These are phyloP conservation scores for Pistacia atlantica DNA, from an alignment of 345 rosid genomes.

Conservation along the genomic window DNA sequence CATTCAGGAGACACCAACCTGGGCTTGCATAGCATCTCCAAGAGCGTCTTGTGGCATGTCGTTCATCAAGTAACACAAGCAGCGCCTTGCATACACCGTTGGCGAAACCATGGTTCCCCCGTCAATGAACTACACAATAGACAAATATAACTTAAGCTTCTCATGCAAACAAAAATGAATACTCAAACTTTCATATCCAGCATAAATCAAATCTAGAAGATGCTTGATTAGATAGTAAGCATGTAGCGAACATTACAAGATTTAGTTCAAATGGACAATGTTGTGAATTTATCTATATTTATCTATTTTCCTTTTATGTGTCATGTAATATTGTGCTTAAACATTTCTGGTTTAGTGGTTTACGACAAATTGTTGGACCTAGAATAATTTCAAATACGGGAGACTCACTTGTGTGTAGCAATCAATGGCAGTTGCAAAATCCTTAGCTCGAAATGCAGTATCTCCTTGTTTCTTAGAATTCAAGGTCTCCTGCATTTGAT, in stretches of 20 bases:
- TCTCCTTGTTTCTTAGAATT: slow-evolving; percentile 94
- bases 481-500: slow-evolving; percentile 87
- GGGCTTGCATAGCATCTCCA: slow-evolving; percentile 91
- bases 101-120: slow-evolving; percentile 93
- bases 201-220: neutral
- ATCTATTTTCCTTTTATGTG: neutral
- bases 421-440: slow-evolving; percentile 71
- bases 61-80: slow-evolving; percentile 76
- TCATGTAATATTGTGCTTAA: neutral
- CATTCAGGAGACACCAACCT: slow-evolving; percentile 76
- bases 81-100: slow-evolving; percentile 81
- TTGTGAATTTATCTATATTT: neutral
- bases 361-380: neutral
- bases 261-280: neutral
- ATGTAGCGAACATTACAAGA: neutral
- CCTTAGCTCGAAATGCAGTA: slow-evolving; percentile 85
- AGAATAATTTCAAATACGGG: neutral
- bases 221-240: neutral
- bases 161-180: neutral
- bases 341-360: neutral
- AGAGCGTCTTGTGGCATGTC: slow-evolving; percentile 81
- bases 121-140: slow-evolving; percentile 61
- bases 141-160: neutral
- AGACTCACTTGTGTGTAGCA: slow-evolving; percentile 72
- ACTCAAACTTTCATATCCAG: neutral